Conservation (phyloP, 345 rosid genomes). For the Eucalyptus coolabah region DNA sequence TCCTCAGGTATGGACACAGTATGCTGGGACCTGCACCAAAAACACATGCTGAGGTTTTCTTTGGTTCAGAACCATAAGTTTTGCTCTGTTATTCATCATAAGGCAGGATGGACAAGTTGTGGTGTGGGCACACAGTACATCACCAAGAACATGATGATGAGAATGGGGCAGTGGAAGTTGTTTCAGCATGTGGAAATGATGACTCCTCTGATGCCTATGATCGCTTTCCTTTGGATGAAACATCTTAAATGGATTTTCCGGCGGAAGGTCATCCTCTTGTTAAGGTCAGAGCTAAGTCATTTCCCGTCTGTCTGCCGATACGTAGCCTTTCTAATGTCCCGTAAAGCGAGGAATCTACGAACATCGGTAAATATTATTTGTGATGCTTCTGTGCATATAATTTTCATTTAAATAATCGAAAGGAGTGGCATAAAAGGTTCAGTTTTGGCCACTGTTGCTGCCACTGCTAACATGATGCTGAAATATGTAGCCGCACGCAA, state of each 20-base stretch:
- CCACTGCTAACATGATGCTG: background rate
- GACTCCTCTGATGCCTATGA: constrained; percentile 22
- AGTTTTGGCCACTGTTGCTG: background rate
- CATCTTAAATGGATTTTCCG: constrained; percentile 36
- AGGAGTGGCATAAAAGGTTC: background rate
- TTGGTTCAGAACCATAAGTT: background rate
- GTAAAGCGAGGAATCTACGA: background rate
- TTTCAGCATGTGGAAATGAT: constrained; percentile 27
- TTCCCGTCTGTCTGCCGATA: background rate
- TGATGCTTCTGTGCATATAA: background rate
- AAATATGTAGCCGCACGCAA: background rate
- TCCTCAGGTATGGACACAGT: no score
- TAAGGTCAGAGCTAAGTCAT: constrained; percentile 21
- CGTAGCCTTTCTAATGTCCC: background rate
- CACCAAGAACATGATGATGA: constrained; percentile 36
- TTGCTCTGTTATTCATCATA: background rate
- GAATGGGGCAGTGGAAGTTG: constrained; percentile 3
- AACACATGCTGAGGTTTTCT: background rate
- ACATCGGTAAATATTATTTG: background rate
- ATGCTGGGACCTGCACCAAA: background rate
- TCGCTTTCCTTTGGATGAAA: constrained; percentile 37
- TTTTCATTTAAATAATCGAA: background rate
- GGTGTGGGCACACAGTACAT: constrained; percentile 57
- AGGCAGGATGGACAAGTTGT: constrained; percentile 58
- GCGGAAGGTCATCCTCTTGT: constrained; percentile 33